Conservation (phyloP, 2,329 filamentous ascomycete genomes). For the Blastomyces silverae region DNA sequence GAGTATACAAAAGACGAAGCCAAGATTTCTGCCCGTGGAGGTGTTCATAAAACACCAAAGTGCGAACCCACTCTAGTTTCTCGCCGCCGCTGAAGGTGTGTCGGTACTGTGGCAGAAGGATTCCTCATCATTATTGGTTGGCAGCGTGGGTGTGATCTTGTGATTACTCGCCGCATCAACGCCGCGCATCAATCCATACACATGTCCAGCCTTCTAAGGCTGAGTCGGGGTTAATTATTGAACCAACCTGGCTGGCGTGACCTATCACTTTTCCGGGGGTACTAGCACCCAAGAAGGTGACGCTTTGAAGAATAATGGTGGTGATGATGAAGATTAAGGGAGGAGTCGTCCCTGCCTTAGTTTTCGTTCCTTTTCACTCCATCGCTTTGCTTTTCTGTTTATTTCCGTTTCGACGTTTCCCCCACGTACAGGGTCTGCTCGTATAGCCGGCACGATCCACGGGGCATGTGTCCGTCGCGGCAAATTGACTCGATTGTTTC, state of each 20-base stretch:
- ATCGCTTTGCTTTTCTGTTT: not conserved
- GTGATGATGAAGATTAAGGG: not conserved
- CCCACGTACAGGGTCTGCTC: not conserved
- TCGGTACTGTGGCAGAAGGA: not conserved
- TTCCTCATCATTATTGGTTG: not conserved
- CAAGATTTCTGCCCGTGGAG: not conserved
- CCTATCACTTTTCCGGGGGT: too few species aligned
- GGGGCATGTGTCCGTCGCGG: too few species aligned
- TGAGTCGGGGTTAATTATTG: not conserved
- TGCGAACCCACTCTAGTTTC: not conserved
- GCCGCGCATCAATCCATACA: not conserved
- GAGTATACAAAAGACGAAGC: too few species aligned
- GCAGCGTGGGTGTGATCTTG: not conserved
- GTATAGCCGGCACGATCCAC: not conserved
- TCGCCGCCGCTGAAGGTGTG: not conserved
- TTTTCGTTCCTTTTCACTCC: not conserved
- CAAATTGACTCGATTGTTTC: not conserved
- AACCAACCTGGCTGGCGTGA: not conserved
- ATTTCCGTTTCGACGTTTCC: not conserved
- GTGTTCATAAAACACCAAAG: not conserved
- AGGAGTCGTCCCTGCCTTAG: not conserved
- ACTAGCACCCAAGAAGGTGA: not conserved
- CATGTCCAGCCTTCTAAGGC: slow-evolving; percentile 7
- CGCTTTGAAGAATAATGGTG: not conserved
- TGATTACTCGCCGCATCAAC: not conserved